Evolutionary conservation across 306 rosid genomes (phyloP), one percentile per base, ranked within the genome.

Genomic region (Comarum palustre): DNA sequence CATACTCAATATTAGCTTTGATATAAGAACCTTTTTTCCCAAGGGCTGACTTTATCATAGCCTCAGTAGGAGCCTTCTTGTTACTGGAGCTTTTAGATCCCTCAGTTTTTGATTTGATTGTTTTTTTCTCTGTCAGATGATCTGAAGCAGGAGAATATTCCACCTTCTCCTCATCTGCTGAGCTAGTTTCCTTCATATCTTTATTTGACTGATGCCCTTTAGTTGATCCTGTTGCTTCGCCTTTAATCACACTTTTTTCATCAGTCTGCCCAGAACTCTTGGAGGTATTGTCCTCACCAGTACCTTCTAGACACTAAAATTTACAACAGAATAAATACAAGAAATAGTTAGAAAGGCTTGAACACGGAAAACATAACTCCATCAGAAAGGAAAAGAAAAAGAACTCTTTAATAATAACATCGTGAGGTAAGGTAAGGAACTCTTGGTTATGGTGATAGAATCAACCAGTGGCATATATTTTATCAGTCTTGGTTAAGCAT

Each of bases 1-100:
- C 98, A 59, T 94, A 94, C 98, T 88, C 96, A 2, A 96, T 82
- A 86, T 94, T 91, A 76, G 87, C 88, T 86, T 77, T 91, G 75
- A 94, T 43, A 73, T 94, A 94, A 24, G 88, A 66, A 72, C 77
- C 75, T 87, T 91, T 85, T 80, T 91, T 91, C 64, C 77, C 76
- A 55, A 94, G 80, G 71, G 99, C 97, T 84, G 76, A 77, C 86
- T 78, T 88, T 71, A 94, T 94, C 64, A 73, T 69, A 66, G 76
- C 75, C 78, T 91, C 93, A 71, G 51, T 91, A 27, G 81, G 91
- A 68, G 84, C 78, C 52, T 78, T 84, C 75, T 89, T 89, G 45
- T 55, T 78, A 31, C 63, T 85, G 57, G 77, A 75, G 73, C 58
- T 88, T 66, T 88, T 79, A 75, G 78, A 77, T 71, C 81, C 88